Evolutionary conservation across 495 filamentous ascomycete species (phyloP).

Genomic region (Xylaria cubensis): DNA sequence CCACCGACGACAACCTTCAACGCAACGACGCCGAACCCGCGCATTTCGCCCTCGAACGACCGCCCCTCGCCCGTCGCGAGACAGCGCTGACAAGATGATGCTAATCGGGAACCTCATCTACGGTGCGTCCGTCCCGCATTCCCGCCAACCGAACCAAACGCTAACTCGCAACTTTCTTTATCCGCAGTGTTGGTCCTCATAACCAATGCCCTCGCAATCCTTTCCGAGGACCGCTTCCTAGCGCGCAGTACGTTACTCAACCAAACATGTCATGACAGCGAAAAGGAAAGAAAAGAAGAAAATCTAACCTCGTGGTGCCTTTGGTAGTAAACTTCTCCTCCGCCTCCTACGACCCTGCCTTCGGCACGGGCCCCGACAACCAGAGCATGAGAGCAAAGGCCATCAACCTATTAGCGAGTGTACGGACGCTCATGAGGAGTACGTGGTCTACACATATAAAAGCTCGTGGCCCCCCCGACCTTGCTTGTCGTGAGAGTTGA

Average conservation of each 20-base stretch:
- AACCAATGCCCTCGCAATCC: conserved; percentile 91
- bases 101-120: conserved; percentile 79
- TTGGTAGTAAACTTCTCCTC: conserved; percentile 81
- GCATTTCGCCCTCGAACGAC: conserved; percentile 1
- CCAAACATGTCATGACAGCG: neutral
- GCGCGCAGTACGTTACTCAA: conserved; percentile 75
- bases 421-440: conserved; percentile 95
- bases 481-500: neutral
- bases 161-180: conserved; percentile 5
- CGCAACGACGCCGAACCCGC: neutral
- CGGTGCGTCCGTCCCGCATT: conserved; percentile 50
- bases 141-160: neutral
- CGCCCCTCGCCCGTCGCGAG: conserved; percentile 22
- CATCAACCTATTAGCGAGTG: conserved; percentile 87
- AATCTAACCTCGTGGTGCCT: neutral
- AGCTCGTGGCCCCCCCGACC: neutral
- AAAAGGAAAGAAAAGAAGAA: neutral
- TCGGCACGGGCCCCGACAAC: conserved; percentile 72
- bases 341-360: conserved; percentile 68
- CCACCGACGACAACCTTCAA: conserved; percentile 11
- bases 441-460: conserved; percentile 45
- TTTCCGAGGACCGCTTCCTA: conserved; percentile 97
- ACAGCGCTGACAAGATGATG: conserved; percentile 57
- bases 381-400: conserved; percentile 83
- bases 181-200: conserved; percentile 77